These are phyloP conservation scores for Boletales sp. DNA, from an alignment of 768 basidiomycete species.

Conservation along the genomic window DNA sequence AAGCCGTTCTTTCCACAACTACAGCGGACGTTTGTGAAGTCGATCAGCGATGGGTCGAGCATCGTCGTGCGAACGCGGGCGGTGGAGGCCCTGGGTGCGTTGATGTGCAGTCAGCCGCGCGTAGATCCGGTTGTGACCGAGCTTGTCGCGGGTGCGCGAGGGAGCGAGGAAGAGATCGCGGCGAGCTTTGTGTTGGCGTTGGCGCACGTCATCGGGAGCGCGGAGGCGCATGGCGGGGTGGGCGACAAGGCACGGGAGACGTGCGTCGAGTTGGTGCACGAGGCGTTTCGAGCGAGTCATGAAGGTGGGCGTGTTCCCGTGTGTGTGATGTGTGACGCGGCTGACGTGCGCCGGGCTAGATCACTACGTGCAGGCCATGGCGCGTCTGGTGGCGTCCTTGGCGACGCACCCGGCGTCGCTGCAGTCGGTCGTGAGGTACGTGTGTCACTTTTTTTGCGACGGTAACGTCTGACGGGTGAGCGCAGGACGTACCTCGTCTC, in stretches of 20 bases:
- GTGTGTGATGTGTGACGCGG: not conserved
- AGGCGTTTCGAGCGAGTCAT: conserved; percentile 72
- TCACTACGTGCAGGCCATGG: conserved; percentile 64
- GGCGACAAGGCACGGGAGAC: conserved; percentile 72
- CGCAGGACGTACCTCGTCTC: conserved; percentile 57
- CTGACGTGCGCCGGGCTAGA: conserved; percentile 39
- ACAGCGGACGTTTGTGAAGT: conserved; percentile 95
- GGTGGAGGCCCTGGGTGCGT: conserved; percentile 76
- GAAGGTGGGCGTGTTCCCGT: conserved; percentile 45
- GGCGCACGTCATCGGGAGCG: conserved; percentile 69
- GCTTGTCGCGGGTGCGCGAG: conserved; percentile 58
- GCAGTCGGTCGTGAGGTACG: conserved; percentile 65
- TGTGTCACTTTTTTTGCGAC: conserved; percentile 3
- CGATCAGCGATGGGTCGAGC: conserved; percentile 76
- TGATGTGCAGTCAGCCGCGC: conserved; percentile 88
- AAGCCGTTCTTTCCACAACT: conserved; percentile 99
- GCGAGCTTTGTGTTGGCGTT: conserved; percentile 75
- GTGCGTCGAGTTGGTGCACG: conserved; percentile 70
- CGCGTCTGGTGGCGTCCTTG: conserved; percentile 58
- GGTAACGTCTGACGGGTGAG: not conserved
- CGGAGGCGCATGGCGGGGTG: conserved; percentile 56
- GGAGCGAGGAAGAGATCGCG: conserved; percentile 66
- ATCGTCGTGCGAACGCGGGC: conserved; percentile 77
- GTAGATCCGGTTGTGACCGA: conserved; percentile 96
- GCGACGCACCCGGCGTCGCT: conserved; percentile 61